Evolutionary conservation across 306 rosid species (phyloP), one percentile per base, ranked within the genome.

Genomic region (Fragaria vesca): DNA sequence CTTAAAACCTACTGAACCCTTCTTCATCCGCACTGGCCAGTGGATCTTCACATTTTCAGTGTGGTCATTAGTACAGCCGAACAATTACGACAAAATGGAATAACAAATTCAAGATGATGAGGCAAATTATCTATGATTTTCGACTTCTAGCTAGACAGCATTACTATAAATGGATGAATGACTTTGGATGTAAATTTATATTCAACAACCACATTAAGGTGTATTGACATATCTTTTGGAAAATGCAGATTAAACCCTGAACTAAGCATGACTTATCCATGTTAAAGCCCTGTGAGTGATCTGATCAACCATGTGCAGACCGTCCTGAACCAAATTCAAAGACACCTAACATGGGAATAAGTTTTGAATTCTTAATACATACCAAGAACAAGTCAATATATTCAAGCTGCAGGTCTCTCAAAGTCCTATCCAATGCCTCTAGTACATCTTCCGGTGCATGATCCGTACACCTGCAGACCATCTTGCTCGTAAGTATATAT

Each of bases 361-460:
- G 6, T 34, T 62, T 65, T 28, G 62, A 21, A 62, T 13, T 38
- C 46, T 57, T 54, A 52, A 50, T 36, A 94, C 46, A 42, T 42
- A 42, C 97, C 65, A 86, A 89, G 81, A 88, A 90, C 66, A 90
- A 86, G 83, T 90, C 90, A 51, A 88, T 45, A 71, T 85, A 90
- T 47, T 90, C 88, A 60, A 90, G 87, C 60, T 88, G 89, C 83
- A 90, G 75, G 32, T 88, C 87, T 47, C 18, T 45, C 75, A 90
- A 75, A 38, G 89, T 86, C 75, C 65, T 81, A 12, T 86, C 85
- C 52, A 89, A 67, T 57, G 93, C 93, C 66, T 54, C 73, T 18
- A 85, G 80, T 40, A 87, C 90, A 6, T 86, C 91, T 83, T 90
- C 87, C 1, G 89, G 88, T 12, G 77, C 76, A 61, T 88, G 90